Evolutionary conservation across 768 basidiomycete species (phyloP), one percentile per base, ranked within the genome.

Genomic region (Suillus spraguei): DNA sequence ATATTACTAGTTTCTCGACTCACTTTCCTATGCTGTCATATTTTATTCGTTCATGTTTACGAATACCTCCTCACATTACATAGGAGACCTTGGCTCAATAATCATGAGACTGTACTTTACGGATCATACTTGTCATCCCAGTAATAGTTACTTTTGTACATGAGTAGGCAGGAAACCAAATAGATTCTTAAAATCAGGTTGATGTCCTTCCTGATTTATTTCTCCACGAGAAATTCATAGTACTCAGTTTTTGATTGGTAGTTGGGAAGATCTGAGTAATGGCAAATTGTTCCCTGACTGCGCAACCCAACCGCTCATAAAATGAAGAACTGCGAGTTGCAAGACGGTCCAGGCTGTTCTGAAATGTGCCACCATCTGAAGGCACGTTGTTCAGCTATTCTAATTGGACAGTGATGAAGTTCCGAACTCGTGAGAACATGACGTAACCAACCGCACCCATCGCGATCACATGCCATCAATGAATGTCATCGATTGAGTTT

Each of bases 31-130:
- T 66, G 65, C 66, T 68, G 62, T 60, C 41, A 62, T 76, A 67
- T 66, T 71, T 74, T 76, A 77, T 75, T 65, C 69, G 62, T 52
- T 65, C 64, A 68, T 73, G 71, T 64, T 64, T 66, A 16, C 39
- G 64, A 10, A 55, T 38, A 20, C 17, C 56, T 58, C 56, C 39
- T 58, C 39, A 58, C 20, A 53, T 53, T 53, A 20, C 49, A 33
- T 53, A 44, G 64, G 59, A 55, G 56, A 58, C 67, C 59, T 38
- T 32, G 55, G 65, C 59, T 60, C 66, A 62, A 66, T 67, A 59
- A 66, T 68, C 46, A 54, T 36, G 39, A 55, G 60, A 36, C 53
- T 61, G 60, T 54, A 61, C 56, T 58, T 28, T 60, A 53, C 53
- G 54, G 54, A 35, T 28, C 17, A 24, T 58, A 60, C 24, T 53